Evolutionary conservation across 176 grass and related monocot genomes (phyloP).

Genomic region (Paspalum vaginatum): DNA sequence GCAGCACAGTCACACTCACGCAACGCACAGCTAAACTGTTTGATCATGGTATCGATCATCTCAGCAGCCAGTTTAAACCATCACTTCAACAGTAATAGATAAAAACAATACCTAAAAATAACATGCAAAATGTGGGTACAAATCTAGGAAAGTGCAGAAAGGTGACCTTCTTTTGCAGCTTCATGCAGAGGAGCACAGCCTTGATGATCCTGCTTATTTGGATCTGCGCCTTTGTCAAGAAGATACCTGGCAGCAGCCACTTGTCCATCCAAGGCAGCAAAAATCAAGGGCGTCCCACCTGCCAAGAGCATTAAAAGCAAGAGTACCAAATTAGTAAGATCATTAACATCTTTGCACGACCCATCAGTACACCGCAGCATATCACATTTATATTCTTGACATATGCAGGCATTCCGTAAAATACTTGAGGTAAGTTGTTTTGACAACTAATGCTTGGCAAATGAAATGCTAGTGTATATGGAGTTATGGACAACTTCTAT

Average conservation of each 20-base stretch:
- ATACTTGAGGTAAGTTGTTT: not conserved
- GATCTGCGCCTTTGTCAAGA: conserved; percentile 48
- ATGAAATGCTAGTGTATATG: conserved; percentile 2
- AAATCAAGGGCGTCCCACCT: conserved; percentile 44
- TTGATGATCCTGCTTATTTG: conserved; percentile 21
- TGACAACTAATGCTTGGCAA: not conserved
- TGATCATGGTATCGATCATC: not conserved
- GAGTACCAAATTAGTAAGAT: not conserved
- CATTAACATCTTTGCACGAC: not conserved
- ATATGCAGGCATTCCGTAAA: not conserved
- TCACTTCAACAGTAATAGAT: not conserved
- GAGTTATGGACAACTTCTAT: not conserved
- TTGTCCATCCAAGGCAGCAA: conserved; percentile 8
- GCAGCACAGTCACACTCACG: too few relatives aligned
- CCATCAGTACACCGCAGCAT: not conserved
- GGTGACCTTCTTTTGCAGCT: conserved; percentile 24
- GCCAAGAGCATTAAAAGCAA: conserved; percentile 21
- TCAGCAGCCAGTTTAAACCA: not conserved
- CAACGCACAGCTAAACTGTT: too few relatives aligned
- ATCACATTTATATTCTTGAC: not conserved
- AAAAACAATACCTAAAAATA: not conserved
- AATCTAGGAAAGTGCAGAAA: not conserved
- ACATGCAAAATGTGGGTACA: not conserved
- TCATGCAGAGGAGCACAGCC: conserved; percentile 40
- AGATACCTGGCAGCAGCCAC: conserved; percentile 38